A percentile compares a stretch with the other conserved stretches of the same genome.
Evolutionary conservation across 2,329 filamentous ascomycete genomes (phyloP).

Genomic region (Diplodia scrobiculata): DNA sequence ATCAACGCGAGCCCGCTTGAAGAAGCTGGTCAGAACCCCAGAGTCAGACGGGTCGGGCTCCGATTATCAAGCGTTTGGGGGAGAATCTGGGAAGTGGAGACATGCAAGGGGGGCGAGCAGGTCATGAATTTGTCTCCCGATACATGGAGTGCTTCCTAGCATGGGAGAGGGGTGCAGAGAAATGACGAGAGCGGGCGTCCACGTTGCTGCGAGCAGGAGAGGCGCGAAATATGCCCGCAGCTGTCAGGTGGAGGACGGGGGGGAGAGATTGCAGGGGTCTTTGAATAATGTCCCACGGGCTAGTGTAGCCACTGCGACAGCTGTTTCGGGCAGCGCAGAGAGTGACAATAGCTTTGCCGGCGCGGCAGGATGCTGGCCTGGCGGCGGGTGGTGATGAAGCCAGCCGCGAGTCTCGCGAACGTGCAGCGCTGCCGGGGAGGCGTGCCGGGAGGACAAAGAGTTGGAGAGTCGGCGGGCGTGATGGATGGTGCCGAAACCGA

Average conservation of each 20-base stretch:
- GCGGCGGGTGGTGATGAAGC: constrained; percentile 10
- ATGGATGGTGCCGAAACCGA: constrained; percentile 29
- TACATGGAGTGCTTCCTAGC: constrained; percentile 27
- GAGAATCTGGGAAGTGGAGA: constrained; percentile 26
- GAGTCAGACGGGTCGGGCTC: constrained; percentile 27
- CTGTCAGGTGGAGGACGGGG: constrained; percentile 2
- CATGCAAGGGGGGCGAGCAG: constrained; percentile 28
- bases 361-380: constrained; percentile 11
- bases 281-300: constrained; percentile 24
- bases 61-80: constrained; percentile 28
- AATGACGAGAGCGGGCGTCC: constrained; percentile 14
- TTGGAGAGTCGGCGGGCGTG: constrained; percentile 5
- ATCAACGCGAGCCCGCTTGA: constrained; percentile 28
- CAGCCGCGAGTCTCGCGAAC: constrained; percentile 28
- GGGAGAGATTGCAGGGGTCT: constrained; percentile 29
- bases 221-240: constrained; percentile 17
- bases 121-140: constrained; percentile 22
- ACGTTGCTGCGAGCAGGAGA: constrained; percentile 15
- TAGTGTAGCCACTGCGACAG: constrained; percentile 23
- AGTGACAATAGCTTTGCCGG: constrained; percentile 17
- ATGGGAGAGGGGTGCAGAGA: constrained; percentile 22
- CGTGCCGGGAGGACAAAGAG: constrained; percentile 25
- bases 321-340: constrained; percentile 24
- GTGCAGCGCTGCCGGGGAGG: constrained; percentile 22
- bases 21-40: constrained; percentile 16